Evolutionary conservation across 345 rosid genomes (phyloP), one percentile per base, ranked within the genome.

Genomic region (Tarenaya hassleriana): DNA sequence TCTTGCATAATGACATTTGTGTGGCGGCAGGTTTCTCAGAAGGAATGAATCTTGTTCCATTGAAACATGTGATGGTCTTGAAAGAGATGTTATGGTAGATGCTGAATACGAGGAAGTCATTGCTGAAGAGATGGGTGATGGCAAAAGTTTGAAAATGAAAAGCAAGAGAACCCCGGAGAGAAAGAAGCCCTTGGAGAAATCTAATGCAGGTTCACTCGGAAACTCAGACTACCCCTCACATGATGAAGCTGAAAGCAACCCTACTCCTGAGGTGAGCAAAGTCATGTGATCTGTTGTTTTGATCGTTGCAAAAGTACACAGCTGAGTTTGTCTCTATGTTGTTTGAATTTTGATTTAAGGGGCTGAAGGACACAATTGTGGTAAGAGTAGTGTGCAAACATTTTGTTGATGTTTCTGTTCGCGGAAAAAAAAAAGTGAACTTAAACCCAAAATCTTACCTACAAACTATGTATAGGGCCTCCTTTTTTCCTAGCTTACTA

Each of bases 1-100:
- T 16, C 20, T 29, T 60, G 62, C 7, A 58, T 59, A 15, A 27
- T 34, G 7, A 31, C 17, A 8, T 41, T 31, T 47, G 17, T 52
- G 34, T 60, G 53, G 18, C 57, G 56, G 24, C 76, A 79, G 89
- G 60, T 73, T 55, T 18, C 60, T 71, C 34, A 58, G 51, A 29
- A 31, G 47, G 62, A 68, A 52, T 50, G 73, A 60, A 50, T 47
- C 66, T 53, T 64, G 57, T 52, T 34, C 40, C 31, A 7, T 9
- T 4, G 69, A 67, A 32, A 55, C 41, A 34, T 45, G 40, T 5
- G 73, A 70, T 14, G 41, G 35, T 16, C 8, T 29, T 47, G 45
- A 55, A 10, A 64, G 33, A 27, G 70, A 68, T 33, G 69, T 55
- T 41, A 56, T 24, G 45, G 57, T 38, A 3, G 69, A 73, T 8